Percentiles rank a stretch among this genome's conserved stretches.
phyloP scores from a whole-genome alignment of 75 land plant genomes.

The Pinus tabuliformis region DNA sequence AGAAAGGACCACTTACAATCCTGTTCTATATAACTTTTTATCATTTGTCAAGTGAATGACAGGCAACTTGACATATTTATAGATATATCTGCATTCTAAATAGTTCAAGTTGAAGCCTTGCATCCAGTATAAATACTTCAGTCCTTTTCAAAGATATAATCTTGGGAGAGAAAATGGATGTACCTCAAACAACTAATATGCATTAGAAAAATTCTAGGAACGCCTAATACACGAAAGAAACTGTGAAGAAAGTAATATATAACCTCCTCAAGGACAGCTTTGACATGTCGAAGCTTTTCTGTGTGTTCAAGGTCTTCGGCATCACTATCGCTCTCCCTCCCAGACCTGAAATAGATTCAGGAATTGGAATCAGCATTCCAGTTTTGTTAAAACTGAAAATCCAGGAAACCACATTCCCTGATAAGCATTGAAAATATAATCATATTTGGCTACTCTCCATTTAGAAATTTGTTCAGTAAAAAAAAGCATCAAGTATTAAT shows the following conservation, averaged over 20 bases:
- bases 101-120: no score
- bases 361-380: not conserved
- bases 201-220: no score
- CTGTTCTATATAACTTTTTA: no score
- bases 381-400: not conserved
- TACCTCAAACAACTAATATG: no score
- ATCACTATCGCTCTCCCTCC: constrained; percentile 97
- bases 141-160: no score
- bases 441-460: not conserved
- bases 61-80: no score
- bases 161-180: no score
- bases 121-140: no score
- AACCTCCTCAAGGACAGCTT: constrained; percentile 99
- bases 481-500: not conserved
- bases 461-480: not conserved
- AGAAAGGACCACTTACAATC: no score
- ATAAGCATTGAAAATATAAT: no score
- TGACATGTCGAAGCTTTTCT: constrained; percentile 98
- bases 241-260: not conserved
- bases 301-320: constrained; percentile 98
- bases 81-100: no score
- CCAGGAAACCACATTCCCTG: not conserved
- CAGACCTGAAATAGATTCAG: constrained; percentile 49
- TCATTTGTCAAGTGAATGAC: no score
- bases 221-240: not conserved